Evolutionary conservation across 2,329 filamentous ascomycete species (phyloP), one percentile per base, ranked within the genome.

Genomic region (Tothia fuscella): DNA sequence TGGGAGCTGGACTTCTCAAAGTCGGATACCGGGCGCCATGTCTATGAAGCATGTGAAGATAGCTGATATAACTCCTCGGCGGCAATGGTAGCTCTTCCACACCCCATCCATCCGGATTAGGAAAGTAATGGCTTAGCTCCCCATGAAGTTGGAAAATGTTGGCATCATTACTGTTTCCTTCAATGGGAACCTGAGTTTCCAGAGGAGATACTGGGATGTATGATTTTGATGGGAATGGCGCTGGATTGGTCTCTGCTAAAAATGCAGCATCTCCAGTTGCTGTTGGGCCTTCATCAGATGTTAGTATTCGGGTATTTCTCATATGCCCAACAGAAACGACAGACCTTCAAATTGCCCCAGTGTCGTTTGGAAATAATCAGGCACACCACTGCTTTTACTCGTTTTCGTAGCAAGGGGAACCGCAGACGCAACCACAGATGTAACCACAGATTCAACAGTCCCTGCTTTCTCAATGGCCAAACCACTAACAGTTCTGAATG

Each of bases 11-110:
- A 25, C 73, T 67, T 1, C 69, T 70, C 3, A 65, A 63, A 3
- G 81, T 82, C 0, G 82, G 82, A 56, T 87, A 88, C 12, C 82
- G 70, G 29, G 79, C 70, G 6, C 82, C 82, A 54, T 87, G 82
- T 1, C 82, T 74, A 10, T 78, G 80, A 4, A 86, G 64, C 76
- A 86, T 79, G 62, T 81, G 64, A 33, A 87, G 64, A 62, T 83
- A 79, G 21, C 78, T 65, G 38, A 86, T 81, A 44, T 80, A 76
- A 0, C 80, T 72, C 10, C 76, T 80, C 5, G 65, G 56, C 1
- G 80, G 82, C 13, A 84, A 57, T 3, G 80, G 67, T 50, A 80
- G 82, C 58, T 88, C 82, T 13, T 80, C 65, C 0, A 83, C 79
- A 3, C 82, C 82, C 48, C 86, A 87, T 1, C 82, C 82, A 25